A percentile compares a stretch with the other conserved stretches of the same genome.
These are phyloP conservation scores for Voacanga thouarsii DNA, from an alignment of 257 asterid species.

Conservation along the genomic window DNA sequence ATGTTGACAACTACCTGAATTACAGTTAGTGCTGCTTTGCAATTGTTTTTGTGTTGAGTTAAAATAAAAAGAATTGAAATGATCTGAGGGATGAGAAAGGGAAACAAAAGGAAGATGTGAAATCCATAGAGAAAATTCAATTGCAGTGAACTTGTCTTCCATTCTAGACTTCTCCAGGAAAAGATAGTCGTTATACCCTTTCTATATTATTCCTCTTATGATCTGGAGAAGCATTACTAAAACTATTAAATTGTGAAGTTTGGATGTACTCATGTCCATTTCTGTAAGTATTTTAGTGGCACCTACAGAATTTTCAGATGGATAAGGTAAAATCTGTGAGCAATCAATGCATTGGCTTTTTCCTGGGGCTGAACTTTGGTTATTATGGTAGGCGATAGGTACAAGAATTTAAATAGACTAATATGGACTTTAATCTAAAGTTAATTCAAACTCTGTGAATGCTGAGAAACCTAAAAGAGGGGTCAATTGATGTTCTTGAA, in stretches of 20 bases:
- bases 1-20: not conserved
- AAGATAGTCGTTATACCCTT: not conserved
- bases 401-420: not conserved
- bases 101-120: not conserved
- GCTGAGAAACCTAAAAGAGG: not conserved
- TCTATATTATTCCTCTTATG: not conserved
- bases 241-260: not conserved
- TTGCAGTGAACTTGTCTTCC: not conserved
- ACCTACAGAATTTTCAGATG: not conserved
- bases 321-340: not conserved
- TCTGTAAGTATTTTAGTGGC: no score
- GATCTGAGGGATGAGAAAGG: no score
- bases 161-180: not conserved
- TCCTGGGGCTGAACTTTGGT: not conserved
- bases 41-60: no score
- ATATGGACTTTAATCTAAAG: not conserved
- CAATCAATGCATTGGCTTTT: not conserved
- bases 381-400: not conserved
- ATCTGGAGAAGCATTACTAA: not conserved
- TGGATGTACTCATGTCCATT: not conserved
- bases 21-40: no score
- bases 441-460: not conserved
- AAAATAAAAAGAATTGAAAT: no score
- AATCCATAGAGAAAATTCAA: no score
- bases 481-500: not conserved